Evolutionary conservation across 1,284 basidiomycete genomes (phyloP), one percentile per base, ranked within the genome.

Genomic region (Malassezia globosa): DNA sequence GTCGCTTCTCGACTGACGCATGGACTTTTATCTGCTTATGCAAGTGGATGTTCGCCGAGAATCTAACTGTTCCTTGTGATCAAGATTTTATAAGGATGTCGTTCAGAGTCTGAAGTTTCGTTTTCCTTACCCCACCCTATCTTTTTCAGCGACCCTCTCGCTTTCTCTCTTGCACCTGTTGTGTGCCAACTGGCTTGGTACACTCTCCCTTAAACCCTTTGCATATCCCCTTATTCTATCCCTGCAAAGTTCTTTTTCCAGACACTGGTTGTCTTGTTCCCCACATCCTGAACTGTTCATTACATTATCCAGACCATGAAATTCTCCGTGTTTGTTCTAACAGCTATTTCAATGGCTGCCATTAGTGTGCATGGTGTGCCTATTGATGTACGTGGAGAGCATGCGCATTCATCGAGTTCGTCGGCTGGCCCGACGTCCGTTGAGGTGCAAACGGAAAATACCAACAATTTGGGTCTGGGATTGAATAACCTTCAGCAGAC

Each of bases 111-210:
- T 1, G 18, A 22, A n/a, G 7, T 7, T 8, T 33, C 40, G 5
- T 21, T 13, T 18, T 11, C 29, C 29, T 43, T 34, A 21, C 41
- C 23, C 31, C 19, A 10, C 41, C 41, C 41, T 25, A 18, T 19
- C 7, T 42, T n/a, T n/a, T n/a, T n/a, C n/a, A n/a, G n/a, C n/a
- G n/a, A n/a, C n/a, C n/a, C n/a, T n/a, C n/a, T n/a, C n/a, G n/a
- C n/a, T n/a, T n/a, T n/a, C n/a, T n/a, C n/a, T n/a, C n/a, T n/a
- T n/a, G n/a, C n/a, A n/a, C n/a, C n/a, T n/a, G n/a, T n/a, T n/a
- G 13, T 16, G 38, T 38, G 40, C 48, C 48, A 46, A 51, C 48
- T 40, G 48, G 48, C 35, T 51, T 51, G 48, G 48, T 31, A 16
- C 29, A 31, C 29, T 2, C 11, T 31, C 29, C n/a, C n/a, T n/a